Conservation (phyloP, 441 rosid genomes). For the Kokia cookei region DNA sequence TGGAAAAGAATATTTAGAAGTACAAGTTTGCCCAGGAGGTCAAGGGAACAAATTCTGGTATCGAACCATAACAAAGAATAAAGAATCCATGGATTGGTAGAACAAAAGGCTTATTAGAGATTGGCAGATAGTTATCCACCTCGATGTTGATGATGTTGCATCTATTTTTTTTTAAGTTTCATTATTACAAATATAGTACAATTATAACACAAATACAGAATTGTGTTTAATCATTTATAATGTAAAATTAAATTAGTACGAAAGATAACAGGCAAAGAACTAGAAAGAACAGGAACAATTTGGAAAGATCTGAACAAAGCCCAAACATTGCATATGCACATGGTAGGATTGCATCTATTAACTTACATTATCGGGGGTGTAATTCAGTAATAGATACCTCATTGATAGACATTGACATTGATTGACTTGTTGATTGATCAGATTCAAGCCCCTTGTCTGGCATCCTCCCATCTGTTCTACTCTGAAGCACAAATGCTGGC, state of each 20-base stretch:
- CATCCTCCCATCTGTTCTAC: conserved; percentile 6
- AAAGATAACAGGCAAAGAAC: too few species aligned
- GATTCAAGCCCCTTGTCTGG: conserved; percentile 11
- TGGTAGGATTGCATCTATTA: neutral
- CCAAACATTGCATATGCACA: too few species aligned
- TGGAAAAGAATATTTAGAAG: too few species aligned
- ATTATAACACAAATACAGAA: too few species aligned
- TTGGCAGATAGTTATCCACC: neutral
- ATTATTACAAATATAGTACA: too few species aligned
- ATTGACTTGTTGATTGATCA: conserved; percentile 18
- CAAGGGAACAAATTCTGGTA: too few species aligned
- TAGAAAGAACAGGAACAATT: too few species aligned
- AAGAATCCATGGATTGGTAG: neutral
- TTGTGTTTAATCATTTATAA: too few species aligned
- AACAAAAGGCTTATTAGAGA: neutral
- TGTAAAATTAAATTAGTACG: too few species aligned
- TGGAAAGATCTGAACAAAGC: too few species aligned
- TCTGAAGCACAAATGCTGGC: conserved; percentile 25
- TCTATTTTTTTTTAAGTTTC: too few species aligned
- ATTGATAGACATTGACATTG: conserved; percentile 12
- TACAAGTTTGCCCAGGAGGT: too few species aligned
- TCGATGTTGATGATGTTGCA: neutral
- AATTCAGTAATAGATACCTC: conserved; percentile 21
- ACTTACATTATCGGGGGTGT: conserved; percentile 16
- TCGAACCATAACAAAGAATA: neutral